phyloP scores from a whole-genome alignment of 2,329 filamentous ascomycete species.

The Exophiala mesophila region DNA sequence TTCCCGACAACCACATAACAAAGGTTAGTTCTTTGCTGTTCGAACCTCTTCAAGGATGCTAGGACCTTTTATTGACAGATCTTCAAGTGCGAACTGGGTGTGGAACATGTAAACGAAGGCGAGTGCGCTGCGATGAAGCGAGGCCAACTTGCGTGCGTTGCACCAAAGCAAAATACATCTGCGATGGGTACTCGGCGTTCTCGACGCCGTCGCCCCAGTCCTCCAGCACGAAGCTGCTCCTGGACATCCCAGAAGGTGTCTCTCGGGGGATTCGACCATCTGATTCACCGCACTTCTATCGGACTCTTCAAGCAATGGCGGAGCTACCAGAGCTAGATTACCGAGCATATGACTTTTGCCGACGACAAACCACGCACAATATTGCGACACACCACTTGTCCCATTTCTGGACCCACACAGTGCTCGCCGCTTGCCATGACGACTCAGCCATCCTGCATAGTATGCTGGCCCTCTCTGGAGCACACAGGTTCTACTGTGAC shows the following conservation, averaged over 20 bases:
- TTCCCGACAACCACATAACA: background rate
- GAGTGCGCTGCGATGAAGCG: slow-evolving; percentile 1
- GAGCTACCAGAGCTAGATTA: slow-evolving; percentile 2
- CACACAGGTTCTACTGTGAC: background rate
- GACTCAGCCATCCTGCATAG: background rate
- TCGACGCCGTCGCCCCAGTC: background rate
- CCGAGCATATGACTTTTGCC: background rate
- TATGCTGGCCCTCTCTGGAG: slow-evolving; percentile 2
- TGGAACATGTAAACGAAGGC: background rate
- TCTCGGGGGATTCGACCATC: background rate
- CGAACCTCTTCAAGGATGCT: background rate
- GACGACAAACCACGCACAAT: background rate
- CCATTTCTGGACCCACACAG: slow-evolving; percentile 1
- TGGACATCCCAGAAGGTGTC: background rate
- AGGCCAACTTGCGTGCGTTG: slow-evolving; percentile 1
- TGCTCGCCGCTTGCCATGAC: background rate
- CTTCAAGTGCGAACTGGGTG: background rate
- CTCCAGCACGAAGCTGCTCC: background rate
- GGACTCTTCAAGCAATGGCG: background rate
- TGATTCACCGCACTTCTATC: background rate
- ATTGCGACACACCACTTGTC: background rate
- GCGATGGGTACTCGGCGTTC: slow-evolving; percentile 1
- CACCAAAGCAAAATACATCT: background rate
- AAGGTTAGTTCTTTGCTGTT: slow-evolving; percentile 2
- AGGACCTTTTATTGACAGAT: background rate